Percentiles rank a stretch among this genome's conserved stretches.
These are phyloP conservation scores for Begonia peltatifolia DNA, from an alignment of 306 rosid genomes.

Conservation along the genomic window DNA sequence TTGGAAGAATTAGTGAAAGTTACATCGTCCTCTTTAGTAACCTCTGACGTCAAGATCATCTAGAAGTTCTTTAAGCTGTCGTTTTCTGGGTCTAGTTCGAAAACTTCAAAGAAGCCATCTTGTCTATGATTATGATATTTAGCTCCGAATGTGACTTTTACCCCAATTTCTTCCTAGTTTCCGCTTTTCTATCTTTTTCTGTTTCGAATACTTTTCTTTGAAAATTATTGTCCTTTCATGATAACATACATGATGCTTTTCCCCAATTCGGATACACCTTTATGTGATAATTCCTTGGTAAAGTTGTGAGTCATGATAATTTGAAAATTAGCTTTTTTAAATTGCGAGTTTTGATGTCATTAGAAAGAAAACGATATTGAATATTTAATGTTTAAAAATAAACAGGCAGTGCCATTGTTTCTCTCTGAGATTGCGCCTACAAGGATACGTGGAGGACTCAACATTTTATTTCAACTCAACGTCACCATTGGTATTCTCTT, in stretches of 20 bases:
- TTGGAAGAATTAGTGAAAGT: too few relatives aligned
- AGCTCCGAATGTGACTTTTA: background rate
- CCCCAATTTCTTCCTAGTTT: too few relatives aligned
- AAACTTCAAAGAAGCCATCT: background rate
- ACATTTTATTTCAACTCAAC: constrained; percentile 50
- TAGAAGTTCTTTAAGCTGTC: background rate
- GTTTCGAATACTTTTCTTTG: constrained; percentile 2
- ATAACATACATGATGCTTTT: constrained; percentile 3
- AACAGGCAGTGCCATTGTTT: constrained; percentile 51
- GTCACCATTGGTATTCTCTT: constrained; percentile 50
- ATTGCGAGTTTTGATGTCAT: background rate
- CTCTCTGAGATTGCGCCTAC: constrained; percentile 65
- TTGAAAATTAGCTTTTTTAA: background rate
- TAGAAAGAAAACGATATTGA: background rate
- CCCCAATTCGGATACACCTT: background rate
- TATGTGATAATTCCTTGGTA: background rate
- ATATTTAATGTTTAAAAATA: background rate
- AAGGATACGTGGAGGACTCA: constrained; percentile 54
- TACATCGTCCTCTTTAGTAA: background rate
- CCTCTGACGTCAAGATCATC: background rate
- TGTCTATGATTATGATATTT: background rate
- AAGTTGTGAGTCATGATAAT: background rate
- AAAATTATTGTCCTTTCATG: background rate
- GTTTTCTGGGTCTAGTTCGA: background rate
- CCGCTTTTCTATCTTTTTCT: background rate